A percentile compares a stretch with the other conserved stretches of the same genome.
These are phyloP conservation scores for Fraxinus anomala DNA, from an alignment of 257 asterid species.

Conservation along the genomic window DNA sequence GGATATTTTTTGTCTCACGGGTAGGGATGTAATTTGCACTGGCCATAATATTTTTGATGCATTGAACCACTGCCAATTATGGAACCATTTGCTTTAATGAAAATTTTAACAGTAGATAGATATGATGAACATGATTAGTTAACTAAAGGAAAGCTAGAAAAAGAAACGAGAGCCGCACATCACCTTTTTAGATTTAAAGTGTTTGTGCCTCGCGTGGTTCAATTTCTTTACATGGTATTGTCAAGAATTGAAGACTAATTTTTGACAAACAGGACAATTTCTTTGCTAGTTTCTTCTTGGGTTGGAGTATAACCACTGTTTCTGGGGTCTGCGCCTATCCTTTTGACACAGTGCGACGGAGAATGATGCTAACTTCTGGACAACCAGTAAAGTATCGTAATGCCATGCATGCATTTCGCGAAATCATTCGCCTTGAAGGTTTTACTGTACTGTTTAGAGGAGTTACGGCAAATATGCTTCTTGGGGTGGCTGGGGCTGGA, in stretches of 20 bases:
- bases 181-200: background rate
- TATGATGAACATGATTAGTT: background rate
- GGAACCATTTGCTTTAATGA: background rate
- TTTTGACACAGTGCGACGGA: conserved; percentile 82
- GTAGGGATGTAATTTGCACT: background rate
- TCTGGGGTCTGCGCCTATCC: conserved; percentile 96
- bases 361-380: conserved; percentile 98
- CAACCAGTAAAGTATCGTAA: conserved; percentile 69
- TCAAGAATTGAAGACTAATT: conserved; percentile 7
- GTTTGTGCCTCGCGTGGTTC: background rate
- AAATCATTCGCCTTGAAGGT: conserved; percentile 71
- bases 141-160: background rate
- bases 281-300: conserved; percentile 83
- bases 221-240: conserved; percentile 2
- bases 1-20: background rate
- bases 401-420: conserved; percentile 67
- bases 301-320: conserved; percentile 89
- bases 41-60: background rate
- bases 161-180: background rate
- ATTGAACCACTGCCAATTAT: background rate
- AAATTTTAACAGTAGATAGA: background rate
- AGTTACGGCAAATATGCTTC: conserved; percentile 83
- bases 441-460: conserved; percentile 71
- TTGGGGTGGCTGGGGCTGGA: conserved; percentile 96
- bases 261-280: conserved; percentile 71